Percentiles rank a stretch among this genome's conserved stretches.
phyloP scores from a whole-genome alignment of 2,329 filamentous ascomycete genomes.

The Hyphodiscus sp. region DNA sequence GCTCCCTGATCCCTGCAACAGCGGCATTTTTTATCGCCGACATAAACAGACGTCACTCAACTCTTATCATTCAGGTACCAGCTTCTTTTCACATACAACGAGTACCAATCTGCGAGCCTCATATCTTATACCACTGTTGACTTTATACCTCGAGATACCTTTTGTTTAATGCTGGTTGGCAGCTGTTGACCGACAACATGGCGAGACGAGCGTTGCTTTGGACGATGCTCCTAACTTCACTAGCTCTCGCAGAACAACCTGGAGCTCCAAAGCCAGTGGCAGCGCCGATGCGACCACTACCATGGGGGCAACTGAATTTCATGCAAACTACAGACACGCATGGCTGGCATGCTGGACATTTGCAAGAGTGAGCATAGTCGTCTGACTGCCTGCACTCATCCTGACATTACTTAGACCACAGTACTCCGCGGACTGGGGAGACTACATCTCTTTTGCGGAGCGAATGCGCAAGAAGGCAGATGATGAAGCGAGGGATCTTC shows the following conservation, averaged over 20 bases:
- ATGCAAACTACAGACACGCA: slow-evolving; percentile 96
- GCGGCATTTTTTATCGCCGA: too few species aligned
- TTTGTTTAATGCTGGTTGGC: neutral
- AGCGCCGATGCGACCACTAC: slow-evolving; percentile 75
- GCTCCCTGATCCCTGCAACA: too few species aligned
- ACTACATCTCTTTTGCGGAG: slow-evolving; percentile 88
- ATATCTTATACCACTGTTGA: neutral
- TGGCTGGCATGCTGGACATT: slow-evolving; percentile 90
- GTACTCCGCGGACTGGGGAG: slow-evolving; percentile 95
- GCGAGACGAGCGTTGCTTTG: slow-evolving; percentile 6
- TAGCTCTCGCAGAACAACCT: slow-evolving; percentile 58
- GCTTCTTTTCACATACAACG: too few species aligned
- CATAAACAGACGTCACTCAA: too few species aligned
- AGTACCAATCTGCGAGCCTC: neutral
- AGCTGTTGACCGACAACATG: neutral
- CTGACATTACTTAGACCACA: slow-evolving; percentile 53
- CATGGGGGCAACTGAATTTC: slow-evolving; percentile 94
- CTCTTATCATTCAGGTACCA: too few species aligned
- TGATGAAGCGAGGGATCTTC: slow-evolving; percentile 68
- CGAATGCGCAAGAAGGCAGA: slow-evolving; percentile 78
- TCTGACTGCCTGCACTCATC: neutral
- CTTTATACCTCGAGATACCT: neutral
- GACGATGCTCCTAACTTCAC: slow-evolving; percentile 14
- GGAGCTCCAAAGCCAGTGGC: slow-evolving; percentile 69
- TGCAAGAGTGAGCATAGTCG: slow-evolving; percentile 63